Evolutionary conservation across 768 basidiomycete species (phyloP), one percentile per base, ranked within the genome.

Genomic region (Tricholoma sp.): DNA sequence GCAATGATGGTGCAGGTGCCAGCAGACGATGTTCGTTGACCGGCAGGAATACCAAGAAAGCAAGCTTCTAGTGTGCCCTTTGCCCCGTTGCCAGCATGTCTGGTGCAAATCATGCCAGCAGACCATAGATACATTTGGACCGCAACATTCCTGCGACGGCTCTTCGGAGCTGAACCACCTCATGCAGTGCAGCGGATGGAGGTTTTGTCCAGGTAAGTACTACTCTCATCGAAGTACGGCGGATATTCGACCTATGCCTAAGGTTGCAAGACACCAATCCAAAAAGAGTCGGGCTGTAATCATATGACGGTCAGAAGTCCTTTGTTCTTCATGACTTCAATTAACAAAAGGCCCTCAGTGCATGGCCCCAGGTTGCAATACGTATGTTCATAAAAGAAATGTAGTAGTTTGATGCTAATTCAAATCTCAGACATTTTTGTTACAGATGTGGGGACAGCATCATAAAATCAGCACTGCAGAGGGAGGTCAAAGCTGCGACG

Each of bases 21-120:
- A 71, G 17, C 65, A 76, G 17, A 72, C 77, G 1, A 66, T 76
- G 13, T 77, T 75, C 52, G 78, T 87, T 12, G 83, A 82, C 61
- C 75, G 77, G 28, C 60, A 67, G 36, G 81, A 84, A 54, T 75
- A 79, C 56, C 64, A 69, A 10, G 70, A 70, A 2, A 63, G 65
- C 12, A 65, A 67, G 32, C 72, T 75, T 20, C 66, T 87, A 34
- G 64, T 69, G 10, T 87, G 86, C 57, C 83, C 82, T 3, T 63
- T 78, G 32, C 69, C 65, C 0, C 65, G 67, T 15, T 87, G 85
- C 55, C 62, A 67, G 0, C 68, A 82, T 59, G 69, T 73, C 6
- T 87, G 85, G 86, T 87, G 85, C 67, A 86, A 81, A 68, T 66
- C 67, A 31, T 87, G 85, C 67, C 77, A 76, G 29, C 78, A 81